Conservation (phyloP, 495 filamentous ascomycete genomes). For the Penicillium psychrofluorescens region DNA sequence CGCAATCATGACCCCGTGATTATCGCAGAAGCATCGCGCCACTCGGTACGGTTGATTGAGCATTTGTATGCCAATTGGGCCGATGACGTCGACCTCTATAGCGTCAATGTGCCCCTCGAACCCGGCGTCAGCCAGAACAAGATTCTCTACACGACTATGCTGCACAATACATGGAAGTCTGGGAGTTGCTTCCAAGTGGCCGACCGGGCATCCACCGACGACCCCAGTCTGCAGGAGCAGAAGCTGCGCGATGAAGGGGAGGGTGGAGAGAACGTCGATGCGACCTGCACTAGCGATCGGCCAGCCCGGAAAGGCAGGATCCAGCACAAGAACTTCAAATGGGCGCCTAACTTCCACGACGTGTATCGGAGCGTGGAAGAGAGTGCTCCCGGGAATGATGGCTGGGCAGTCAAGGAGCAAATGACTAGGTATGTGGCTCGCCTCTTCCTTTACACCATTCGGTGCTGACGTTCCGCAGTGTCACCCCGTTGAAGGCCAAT, state of each 20-base stretch:
- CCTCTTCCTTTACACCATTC: slow-evolving; percentile 3
- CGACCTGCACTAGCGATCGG: not conserved
- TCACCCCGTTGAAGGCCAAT: slow-evolving; percentile 86
- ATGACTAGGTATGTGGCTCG: slow-evolving; percentile 66
- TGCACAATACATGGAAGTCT: slow-evolving; percentile 81
- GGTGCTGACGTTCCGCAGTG: slow-evolving; percentile 40
- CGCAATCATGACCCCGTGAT: slow-evolving; percentile 71
- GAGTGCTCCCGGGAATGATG: slow-evolving; percentile 79
- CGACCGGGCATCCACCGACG: slow-evolving; percentile 32
- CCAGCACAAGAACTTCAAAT: slow-evolving; percentile 84
- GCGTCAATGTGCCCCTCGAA: slow-evolving; percentile 78
- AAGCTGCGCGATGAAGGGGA: slow-evolving; percentile 54
- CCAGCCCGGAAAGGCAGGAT: slow-evolving; percentile 1
- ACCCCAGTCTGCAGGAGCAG: slow-evolving; percentile 50
- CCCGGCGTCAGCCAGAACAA: slow-evolving; percentile 59
- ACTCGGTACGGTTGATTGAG: slow-evolving; percentile 69
- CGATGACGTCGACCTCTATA: slow-evolving; percentile 69
- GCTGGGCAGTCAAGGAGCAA: slow-evolving; percentile 84
- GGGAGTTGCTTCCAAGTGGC: slow-evolving; percentile 76
- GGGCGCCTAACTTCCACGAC: slow-evolving; percentile 81
- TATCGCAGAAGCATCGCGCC: slow-evolving; percentile 63
- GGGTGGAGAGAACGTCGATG: slow-evolving; percentile 22
- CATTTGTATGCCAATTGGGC: slow-evolving; percentile 70
- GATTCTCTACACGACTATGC: slow-evolving; percentile 70
- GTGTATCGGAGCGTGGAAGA: slow-evolving; percentile 79